These are phyloP conservation scores for Clathrospora elynae DNA, from an alignment of 2,329 filamentous ascomycete species.

Conservation along the genomic window DNA sequence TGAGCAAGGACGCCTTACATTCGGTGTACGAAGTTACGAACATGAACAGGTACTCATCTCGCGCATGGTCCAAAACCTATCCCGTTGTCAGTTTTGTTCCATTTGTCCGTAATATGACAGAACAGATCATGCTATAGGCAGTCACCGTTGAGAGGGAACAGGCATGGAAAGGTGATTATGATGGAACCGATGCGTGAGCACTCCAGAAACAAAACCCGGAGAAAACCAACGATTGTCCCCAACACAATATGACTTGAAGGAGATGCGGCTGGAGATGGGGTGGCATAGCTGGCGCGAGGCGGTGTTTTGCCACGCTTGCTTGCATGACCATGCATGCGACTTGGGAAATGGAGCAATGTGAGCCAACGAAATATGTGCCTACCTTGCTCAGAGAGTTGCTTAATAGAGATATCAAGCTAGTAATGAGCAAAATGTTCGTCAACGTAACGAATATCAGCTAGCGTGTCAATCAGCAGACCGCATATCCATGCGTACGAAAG, in stretches of 20 bases:
- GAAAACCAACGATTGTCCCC: slow-evolving; percentile 4
- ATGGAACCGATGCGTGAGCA: slow-evolving; percentile 2
- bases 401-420: slow-evolving; percentile 76
- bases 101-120: slow-evolving; percentile 1
- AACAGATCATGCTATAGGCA: neutral
- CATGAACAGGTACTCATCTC: slow-evolving; percentile 80
- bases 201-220: slow-evolving; percentile 2
- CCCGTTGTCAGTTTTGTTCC: slow-evolving; percentile 46
- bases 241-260: neutral
- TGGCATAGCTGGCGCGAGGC: slow-evolving; percentile 24
- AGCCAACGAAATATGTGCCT: slow-evolving; percentile 38
- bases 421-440: slow-evolving; percentile 78
- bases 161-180: slow-evolving; percentile 1
- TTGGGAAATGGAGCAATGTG: slow-evolving; percentile 13
- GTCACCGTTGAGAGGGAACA: slow-evolving; percentile 1
- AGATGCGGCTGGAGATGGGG: slow-evolving; percentile 25
- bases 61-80: slow-evolving; percentile 64
- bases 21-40: slow-evolving; percentile 55
- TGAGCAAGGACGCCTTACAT: slow-evolving; percentile 40
- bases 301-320: slow-evolving; percentile 21
- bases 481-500: slow-evolving; percentile 13
- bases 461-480: slow-evolving; percentile 32
- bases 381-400: slow-evolving; percentile 73
- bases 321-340: slow-evolving; percentile 22
- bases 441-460: slow-evolving; percentile 74